Conservation (phyloP, 2,329 filamentous ascomycete species). For the Xylaria polymorpha region DNA sequence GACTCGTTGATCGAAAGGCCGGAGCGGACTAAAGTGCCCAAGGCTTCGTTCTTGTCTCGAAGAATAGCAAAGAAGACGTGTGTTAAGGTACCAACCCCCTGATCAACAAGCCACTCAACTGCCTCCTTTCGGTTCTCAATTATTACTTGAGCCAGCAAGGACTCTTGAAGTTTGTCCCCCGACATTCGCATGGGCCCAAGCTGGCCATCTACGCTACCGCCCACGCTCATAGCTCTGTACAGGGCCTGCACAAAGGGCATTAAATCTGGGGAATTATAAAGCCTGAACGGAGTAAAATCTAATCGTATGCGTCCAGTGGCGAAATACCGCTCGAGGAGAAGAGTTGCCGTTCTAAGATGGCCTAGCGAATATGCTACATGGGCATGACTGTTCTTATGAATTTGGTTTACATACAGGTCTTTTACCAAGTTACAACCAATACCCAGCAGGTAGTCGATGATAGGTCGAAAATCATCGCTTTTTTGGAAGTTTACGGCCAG, state of each 20-base stretch:
- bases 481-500: background rate
- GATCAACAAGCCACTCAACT: background rate
- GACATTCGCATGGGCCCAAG: background rate
- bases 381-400: background rate
- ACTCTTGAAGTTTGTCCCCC: background rate
- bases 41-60: background rate
- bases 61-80: background rate
- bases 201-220: background rate
- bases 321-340: background rate
- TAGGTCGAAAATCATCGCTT: background rate
- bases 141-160: background rate
- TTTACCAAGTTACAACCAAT: background rate
- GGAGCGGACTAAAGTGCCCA: background rate
- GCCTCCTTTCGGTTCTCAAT: background rate
- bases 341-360: background rate
- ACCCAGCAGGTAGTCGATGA: conserved; percentile 14
- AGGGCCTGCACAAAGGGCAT: background rate
- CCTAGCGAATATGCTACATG: background rate
- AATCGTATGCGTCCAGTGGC: background rate
- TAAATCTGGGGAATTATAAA: too few species aligned
- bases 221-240: background rate
- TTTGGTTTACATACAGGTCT: background rate
- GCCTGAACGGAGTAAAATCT: background rate
- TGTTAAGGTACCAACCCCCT: background rate
- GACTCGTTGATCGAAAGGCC: background rate